Base-by-base conservation (phyloP, 768 basidiomycete genomes). In the Suillus alpinus region DNA sequence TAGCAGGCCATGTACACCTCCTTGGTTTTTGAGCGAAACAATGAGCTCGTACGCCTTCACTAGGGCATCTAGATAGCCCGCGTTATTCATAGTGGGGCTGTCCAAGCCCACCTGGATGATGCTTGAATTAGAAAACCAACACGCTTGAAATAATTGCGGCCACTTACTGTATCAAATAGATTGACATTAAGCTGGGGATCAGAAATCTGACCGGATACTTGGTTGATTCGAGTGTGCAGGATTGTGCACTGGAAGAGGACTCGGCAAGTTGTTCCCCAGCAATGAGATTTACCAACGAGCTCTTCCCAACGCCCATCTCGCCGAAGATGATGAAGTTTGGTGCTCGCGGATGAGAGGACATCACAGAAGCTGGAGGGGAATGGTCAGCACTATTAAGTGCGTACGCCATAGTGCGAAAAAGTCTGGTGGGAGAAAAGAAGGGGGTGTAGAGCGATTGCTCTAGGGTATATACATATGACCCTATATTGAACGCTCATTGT, bases 1-100 rank as follows among this genome's bases (percentile, higher is more conserved):
- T 31, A 81, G 62, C 20, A 81, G 71, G 32, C 81, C 72, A 63
- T 70, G 75, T 39, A 81, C 65, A 7, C 81, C 80, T 31, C 68
- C 74, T 2, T 62, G 63, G 34, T 55, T 57, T 18, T 74, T 66
- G 31, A 81, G 70, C 0, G 60, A 63, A 43, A 69, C 67, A 63
- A 82, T 66, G 14, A 81, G 57, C 39, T 50, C 59, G 23, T 76
- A 70, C 8, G 74, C 71, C 44, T 74, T 62, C 43, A 67, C 67
- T 46, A 77, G 64, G 6, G 71, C 66, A 14, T 65, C 63, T 43
- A 66, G 63, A 51, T 68, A 74, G 31, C 64, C 14, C 20, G 34
- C 32, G 49, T 71, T 64, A 1, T 66, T 70, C 58, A 68, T 67
- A 20, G 67, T 62, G 44, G 69, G 66, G 23, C 71, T 73, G 56